A percentile compares a stretch with the other conserved stretches of the same genome.
Conservation (phyloP, 2,329 filamentous ascomycete species). For the Neonectria ditissima region DNA sequence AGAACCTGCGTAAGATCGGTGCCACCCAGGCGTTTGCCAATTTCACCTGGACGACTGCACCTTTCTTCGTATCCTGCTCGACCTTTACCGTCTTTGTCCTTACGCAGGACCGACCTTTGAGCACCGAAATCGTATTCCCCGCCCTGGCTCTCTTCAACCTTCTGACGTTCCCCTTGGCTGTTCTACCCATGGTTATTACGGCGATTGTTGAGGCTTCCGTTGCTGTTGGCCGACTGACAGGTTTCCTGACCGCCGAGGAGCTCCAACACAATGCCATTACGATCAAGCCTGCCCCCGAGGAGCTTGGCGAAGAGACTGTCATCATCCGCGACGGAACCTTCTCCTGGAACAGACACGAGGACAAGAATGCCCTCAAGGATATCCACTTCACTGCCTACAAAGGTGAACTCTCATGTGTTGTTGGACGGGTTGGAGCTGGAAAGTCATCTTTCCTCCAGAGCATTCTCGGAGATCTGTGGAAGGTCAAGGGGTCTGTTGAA, state of each 20-base stretch:
- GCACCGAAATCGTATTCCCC: slow-evolving; percentile 95
- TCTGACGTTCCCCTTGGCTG: slow-evolving; percentile 91
- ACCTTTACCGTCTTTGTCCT: slow-evolving; percentile 96
- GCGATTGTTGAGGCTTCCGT: slow-evolving; percentile 96
- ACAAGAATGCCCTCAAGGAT: slow-evolving; percentile 77
- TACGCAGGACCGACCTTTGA: slow-evolving; percentile 82
- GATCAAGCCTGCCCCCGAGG: slow-evolving; percentile 75
- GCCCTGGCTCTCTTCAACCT: slow-evolving; percentile 94
- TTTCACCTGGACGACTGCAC: slow-evolving; percentile 97
- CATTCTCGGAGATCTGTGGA: slow-evolving; percentile 92
- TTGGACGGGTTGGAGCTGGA: slow-evolving; percentile 92
- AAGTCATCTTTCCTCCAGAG: slow-evolving; percentile 94
- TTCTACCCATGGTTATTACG: slow-evolving; percentile 98
- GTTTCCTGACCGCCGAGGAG: slow-evolving; percentile 89
- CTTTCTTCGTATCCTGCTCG: slow-evolving; percentile 96
- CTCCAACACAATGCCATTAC: slow-evolving; percentile 86
- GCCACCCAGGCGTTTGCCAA: slow-evolving; percentile 94
- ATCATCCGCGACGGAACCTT: slow-evolving; percentile 87
- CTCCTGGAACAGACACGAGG: slow-evolving; percentile 91
- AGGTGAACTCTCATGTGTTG: slow-evolving; percentile 91
- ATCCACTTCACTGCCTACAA: slow-evolving; percentile 92
- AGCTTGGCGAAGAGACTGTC: slow-evolving; percentile 87
- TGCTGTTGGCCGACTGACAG: slow-evolving; percentile 85
- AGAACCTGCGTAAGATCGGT: slow-evolving; percentile 95
- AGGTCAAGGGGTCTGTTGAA: slow-evolving; percentile 83